These are phyloP conservation scores for Pezicula radicicola DNA, from an alignment of 2,329 filamentous ascomycete species.

Conservation along the genomic window DNA sequence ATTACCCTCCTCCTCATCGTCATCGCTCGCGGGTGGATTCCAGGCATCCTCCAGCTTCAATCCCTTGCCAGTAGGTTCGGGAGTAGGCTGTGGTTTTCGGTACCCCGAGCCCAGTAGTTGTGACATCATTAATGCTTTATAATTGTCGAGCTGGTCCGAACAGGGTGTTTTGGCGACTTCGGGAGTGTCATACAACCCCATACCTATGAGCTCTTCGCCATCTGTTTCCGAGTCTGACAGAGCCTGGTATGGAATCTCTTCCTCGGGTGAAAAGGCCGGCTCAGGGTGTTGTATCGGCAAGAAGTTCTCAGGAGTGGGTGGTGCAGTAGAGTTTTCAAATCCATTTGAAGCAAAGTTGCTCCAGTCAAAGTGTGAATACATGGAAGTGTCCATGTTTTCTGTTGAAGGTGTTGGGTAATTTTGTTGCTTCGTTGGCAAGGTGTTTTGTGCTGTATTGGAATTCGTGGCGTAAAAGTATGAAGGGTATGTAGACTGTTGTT, in stretches of 20 bases:
- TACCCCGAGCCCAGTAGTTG: constrained; percentile 51
- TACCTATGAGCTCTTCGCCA: constrained; percentile 74
- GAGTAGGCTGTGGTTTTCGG: constrained; percentile 41
- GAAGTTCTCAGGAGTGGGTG: constrained; percentile 59
- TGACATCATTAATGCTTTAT: constrained; percentile 48
- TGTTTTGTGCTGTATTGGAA: constrained; percentile 10
- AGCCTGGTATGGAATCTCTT: constrained; percentile 45
- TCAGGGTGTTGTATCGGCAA: constrained; percentile 48
- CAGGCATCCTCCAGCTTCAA: constrained; percentile 79
- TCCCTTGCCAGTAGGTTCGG: constrained; percentile 62
- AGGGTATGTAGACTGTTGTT: constrained; percentile 11
- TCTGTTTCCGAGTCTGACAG: constrained; percentile 52
- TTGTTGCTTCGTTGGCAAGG: constrained; percentile 9
- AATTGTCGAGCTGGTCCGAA: constrained; percentile 49
- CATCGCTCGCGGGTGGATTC: constrained; percentile 60
- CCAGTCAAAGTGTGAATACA: constrained; percentile 39
- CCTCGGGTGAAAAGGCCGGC: constrained; percentile 43
- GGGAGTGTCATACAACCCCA: constrained; percentile 77
- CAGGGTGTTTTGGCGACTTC: constrained; percentile 43
- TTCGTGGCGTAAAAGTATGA: neutral
- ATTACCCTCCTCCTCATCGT: constrained; percentile 57
- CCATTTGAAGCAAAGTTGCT: constrained; percentile 42
- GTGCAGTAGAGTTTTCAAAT: constrained; percentile 45
- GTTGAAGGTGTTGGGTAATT: constrained; percentile 9
- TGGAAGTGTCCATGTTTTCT: constrained; percentile 18